Evolutionary conservation across 345 rosid species (phyloP).

Genomic region (Carallia brachiata): DNA sequence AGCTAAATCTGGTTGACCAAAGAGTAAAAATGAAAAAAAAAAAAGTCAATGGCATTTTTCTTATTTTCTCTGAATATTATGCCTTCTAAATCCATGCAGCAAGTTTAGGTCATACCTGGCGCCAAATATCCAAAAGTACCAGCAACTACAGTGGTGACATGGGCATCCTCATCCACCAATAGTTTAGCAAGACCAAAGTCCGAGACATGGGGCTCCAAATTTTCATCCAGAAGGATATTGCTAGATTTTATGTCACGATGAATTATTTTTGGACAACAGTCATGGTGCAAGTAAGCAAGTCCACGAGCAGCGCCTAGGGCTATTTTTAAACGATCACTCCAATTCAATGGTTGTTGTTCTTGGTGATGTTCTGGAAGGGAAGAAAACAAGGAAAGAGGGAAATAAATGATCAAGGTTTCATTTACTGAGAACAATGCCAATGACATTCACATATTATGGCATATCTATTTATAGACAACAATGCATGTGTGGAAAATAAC

Average conservation of each 20-base stretch:
- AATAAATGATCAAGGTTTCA: background rate
- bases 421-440: too few relatives aligned
- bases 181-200: slow-evolving; percentile 98
- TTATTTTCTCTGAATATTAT: too few relatives aligned
- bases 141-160: slow-evolving; percentile 91
- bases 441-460: too few relatives aligned
- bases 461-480: too few relatives aligned
- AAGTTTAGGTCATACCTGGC: slow-evolving; percentile 49
- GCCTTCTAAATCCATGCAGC: too few relatives aligned
- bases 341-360: slow-evolving; percentile 50
- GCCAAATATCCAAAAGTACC: slow-evolving; percentile 98
- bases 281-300: slow-evolving; percentile 85
- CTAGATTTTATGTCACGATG: slow-evolving; percentile 96
- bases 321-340: slow-evolving; percentile 68
- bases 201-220: slow-evolving; percentile 81
- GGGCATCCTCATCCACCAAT: slow-evolving; percentile 86
- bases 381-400: background rate
- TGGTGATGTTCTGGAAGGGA: slow-evolving; percentile 24
- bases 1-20: too few relatives aligned
- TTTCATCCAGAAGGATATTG: slow-evolving; percentile 87
- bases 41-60: too few relatives aligned
- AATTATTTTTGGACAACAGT: slow-evolving; percentile 78
- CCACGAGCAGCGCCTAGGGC: slow-evolving; percentile 91
- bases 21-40: too few relatives aligned
- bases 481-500: too few relatives aligned